phyloP scores from a whole-genome alignment of 495 filamentous ascomycete genomes.

The Hypoxylon rickii region DNA sequence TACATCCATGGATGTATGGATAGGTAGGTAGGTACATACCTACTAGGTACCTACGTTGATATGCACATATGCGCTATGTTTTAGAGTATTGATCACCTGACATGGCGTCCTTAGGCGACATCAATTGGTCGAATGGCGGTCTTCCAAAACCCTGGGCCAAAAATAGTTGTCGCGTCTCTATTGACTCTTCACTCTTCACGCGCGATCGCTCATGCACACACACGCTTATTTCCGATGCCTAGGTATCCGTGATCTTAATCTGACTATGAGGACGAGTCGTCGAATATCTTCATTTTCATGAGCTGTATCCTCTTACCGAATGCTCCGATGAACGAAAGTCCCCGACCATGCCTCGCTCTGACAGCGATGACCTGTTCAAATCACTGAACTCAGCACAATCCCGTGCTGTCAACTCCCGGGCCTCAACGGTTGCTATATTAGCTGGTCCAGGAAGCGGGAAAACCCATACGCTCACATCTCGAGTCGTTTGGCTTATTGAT shows the following conservation, averaged over 20 bases:
- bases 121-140: no score
- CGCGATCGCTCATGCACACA: constrained; percentile 7
- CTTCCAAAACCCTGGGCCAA: constrained; percentile 3
- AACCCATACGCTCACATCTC: constrained; percentile 93
- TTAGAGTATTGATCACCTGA: constrained; percentile 16
- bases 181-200: not conserved
- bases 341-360: constrained; percentile 19
- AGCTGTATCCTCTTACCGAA: not conserved
- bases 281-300: not conserved
- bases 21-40: no score
- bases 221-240: not conserved
- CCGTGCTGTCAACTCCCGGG: constrained; percentile 79
- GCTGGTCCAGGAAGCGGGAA: constrained; percentile 86
- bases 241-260: not conserved
- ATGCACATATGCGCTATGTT: not conserved
- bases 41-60: no score
- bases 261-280: not conserved
- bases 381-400: constrained; percentile 84
- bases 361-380: constrained; percentile 62
- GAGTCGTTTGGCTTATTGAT: constrained; percentile 92
- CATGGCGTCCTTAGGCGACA: constrained; percentile 17
- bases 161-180: constrained; percentile 25
- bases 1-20: not conserved
- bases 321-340: constrained; percentile 4
- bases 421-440: constrained; percentile 84